Base-by-base conservation (phyloP, 2,329 filamentous ascomycete species). In the Ceratocystis variospora region DNA sequence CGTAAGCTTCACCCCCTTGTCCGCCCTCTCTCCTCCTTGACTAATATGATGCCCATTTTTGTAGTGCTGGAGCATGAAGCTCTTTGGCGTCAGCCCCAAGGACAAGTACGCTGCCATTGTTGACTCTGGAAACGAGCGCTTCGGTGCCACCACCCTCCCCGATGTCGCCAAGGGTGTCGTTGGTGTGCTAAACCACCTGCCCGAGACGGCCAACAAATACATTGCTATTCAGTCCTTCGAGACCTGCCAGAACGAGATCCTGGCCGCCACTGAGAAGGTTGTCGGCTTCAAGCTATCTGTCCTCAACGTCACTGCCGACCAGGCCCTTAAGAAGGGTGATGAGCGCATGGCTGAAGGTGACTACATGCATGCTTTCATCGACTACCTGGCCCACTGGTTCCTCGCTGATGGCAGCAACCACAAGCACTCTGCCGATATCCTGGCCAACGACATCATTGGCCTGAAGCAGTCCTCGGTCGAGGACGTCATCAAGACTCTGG, bases 181-280 rank as follows among this genome's bases (percentile, higher is more conserved):
- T 0, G 79, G 77, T 0, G 73, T 83, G 1, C 72, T 85, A 67
- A 70, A 71, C 6, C 75, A 83, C 63, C 78, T 76, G 0, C 77
- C 79, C 1, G 78, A 81, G 71, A 85, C 83, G 0, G 78, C 77
- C 72, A 84, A 86, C 71, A 74, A 77, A 3, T 66, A 71, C 2
- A 74, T 85, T 1, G 77, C 76, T 67, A 72, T 82, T n/a, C 72
- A 79, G 5, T 77, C 79, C 31, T 72, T 76, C 8, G 72, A 75
- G 3, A 72, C 77, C 17, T 77, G 79, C 0, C 81, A 83, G 71
- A 78, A 76, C 64, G 72, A 75, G 67, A 67, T 82, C 0, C 68
- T 81, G 0, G 76, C 72, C 0, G 72, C 77, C 0, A 76, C 81
- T 1, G 80, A 86, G 73, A 75, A 79, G 65, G 73, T 75, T 1